Base-by-base conservation (phyloP, 805 yeast species). In the Schwanniomyces yamadae region DNA sequence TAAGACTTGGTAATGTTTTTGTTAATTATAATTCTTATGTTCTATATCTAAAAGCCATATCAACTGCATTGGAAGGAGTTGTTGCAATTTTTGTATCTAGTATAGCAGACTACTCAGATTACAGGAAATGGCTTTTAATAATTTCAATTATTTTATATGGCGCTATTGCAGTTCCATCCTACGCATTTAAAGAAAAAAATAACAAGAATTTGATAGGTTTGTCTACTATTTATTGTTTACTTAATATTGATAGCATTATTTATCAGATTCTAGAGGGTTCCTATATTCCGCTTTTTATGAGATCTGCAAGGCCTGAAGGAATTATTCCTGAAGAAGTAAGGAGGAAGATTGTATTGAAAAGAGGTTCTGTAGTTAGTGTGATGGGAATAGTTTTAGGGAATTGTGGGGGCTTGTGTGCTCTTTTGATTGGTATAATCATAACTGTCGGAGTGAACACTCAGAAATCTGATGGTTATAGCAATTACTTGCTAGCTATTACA, bases 281-380 rank as follows among this genome's bases (percentile, higher is more conserved):
- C 1, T 66, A 64, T 34, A 62, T 66, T 25, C 73, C 73, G 2
- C 32, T 58, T 14, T 62, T 67, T 36, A 65, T 67, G 71, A 50
- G 66, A 31, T n/a, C n/a, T n/a, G 61, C 63, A 2, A 52, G 45
- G 4, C 37, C 44, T 3, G 33, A 36, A 12, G 45, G 46, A 12
- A 27, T 37, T 5, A 39, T 30, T 4, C 38, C 43, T 6, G 65
- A 62, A 38, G 54, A 55, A 4, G 44, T 48, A 0, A 46, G 64
- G 38, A 41, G 55, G 6, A 32, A 42, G 1, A 40, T 45, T 24
- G 48, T 61, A 4, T 45, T 64, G 38, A 51, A 46, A 20, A 47
- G 58, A 28, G 71, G 71, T 1, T 47, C 66, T 0, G 53, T 28
- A 5, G 69, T 65, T 2, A 61, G 69, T 43, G 69, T 59, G 1